phyloP scores from a whole-genome alignment of 805 yeast genomes.

The Cyberlindnera saturnus region DNA sequence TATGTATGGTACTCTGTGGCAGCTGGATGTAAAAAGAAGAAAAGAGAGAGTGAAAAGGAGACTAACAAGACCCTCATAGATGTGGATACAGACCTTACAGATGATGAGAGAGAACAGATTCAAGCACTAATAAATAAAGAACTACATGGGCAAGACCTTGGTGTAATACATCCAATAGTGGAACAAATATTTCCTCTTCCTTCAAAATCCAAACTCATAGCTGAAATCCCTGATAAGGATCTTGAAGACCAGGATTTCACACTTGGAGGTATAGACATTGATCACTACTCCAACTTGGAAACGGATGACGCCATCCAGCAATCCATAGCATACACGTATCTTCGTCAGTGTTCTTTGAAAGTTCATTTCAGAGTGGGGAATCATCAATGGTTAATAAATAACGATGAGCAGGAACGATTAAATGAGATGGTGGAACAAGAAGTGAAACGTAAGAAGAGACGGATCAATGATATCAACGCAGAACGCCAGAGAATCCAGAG shows the following conservation, averaged over 20 bases:
- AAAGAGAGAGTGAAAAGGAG: too few relatives aligned
- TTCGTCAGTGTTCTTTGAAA: constrained; percentile 32
- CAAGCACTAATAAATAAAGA: constrained; percentile 29
- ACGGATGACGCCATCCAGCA: constrained; percentile 20
- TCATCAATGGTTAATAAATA: constrained; percentile 33
- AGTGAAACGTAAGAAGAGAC: constrained; percentile 33
- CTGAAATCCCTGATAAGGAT: constrained; percentile 7
- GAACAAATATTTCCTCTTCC: constrained; percentile 19
- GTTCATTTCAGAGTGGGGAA: constrained; percentile 29
- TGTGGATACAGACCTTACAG: constrained; percentile 31
- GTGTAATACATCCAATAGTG: constrained; percentile 13
- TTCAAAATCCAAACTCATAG: constrained; percentile 1
- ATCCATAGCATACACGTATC: constrained; percentile 24
- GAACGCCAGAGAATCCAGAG: constrained; percentile 38
- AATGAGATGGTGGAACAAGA: constrained; percentile 24
- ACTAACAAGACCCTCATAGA: constrained; percentile 13
- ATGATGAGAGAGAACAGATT: constrained; percentile 31
- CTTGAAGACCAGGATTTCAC: constrained; percentile 18
- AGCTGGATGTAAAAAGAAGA: too few relatives aligned
- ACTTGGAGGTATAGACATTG: constrained; percentile 30
- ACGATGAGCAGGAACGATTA: constrained; percentile 27
- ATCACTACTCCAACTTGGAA: constrained; percentile 26
- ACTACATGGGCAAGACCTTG: constrained; percentile 1
- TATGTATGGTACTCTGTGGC: constrained; percentile 21
- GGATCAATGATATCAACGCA: constrained; percentile 36